These are phyloP conservation scores for Cystobasidium onofrii DNA, from an alignment of 768 basidiomycete species.

Conservation along the genomic window DNA sequence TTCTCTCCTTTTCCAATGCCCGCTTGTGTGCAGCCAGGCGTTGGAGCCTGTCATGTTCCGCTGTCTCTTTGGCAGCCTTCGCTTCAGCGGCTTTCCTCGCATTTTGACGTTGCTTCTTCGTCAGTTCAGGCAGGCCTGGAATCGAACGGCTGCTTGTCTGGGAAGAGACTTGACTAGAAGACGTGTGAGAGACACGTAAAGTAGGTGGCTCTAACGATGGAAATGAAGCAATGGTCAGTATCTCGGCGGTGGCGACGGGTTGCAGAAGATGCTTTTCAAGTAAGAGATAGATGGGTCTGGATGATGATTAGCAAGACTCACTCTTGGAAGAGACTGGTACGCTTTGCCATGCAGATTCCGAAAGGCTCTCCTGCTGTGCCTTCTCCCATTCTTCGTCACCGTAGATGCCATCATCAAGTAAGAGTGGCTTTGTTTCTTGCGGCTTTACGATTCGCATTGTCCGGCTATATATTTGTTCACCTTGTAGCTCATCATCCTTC, in stretches of 20 bases:
- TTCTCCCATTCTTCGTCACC: conserved; percentile 3
- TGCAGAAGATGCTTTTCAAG: too few species aligned
- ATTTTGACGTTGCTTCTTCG: conserved; percentile 27
- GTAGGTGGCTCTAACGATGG: conserved; percentile 9
- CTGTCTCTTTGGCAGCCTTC: conserved; percentile 12
- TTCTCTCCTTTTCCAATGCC: conserved; percentile 7
- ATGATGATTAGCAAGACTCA: not conserved
- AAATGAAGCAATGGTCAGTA: not conserved
- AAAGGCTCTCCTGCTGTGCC: not conserved
- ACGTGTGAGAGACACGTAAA: not conserved
- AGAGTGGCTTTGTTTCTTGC: not conserved
- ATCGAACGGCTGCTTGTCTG: not conserved
- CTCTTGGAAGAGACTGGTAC: not conserved
- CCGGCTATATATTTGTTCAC: not conserved
- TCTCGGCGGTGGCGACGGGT: not conserved
- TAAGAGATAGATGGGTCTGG: too few species aligned
- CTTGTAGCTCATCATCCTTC: not conserved
- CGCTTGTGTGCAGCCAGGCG: conserved; percentile 25
- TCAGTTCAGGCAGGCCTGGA: conserved; percentile 15
- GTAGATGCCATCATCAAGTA: not conserved
- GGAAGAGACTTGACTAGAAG: not conserved
- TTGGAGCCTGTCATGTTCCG: conserved; percentile 14
- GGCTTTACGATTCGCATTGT: conserved; percentile 31
- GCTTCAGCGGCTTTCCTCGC: not conserved
- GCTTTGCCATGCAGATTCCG: conserved; percentile 18